phyloP scores from a whole-genome alignment of 108 stramenopile species.

The Chaetoceros tenuissimus region DNA sequence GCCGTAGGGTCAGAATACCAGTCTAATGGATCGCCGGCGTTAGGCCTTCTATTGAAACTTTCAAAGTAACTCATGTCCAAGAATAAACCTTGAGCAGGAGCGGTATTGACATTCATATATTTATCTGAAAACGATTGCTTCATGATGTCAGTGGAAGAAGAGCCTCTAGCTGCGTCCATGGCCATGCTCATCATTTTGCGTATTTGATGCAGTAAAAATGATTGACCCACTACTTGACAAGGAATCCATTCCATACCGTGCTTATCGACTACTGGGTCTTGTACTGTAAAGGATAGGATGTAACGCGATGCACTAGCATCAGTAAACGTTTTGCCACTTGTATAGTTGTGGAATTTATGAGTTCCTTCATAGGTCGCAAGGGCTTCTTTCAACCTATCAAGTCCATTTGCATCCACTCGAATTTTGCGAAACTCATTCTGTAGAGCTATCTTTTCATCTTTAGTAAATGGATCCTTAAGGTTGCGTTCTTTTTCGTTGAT shows the following conservation, averaged over 20 bases:
- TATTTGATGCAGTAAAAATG: conserved; percentile 96
- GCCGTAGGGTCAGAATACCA: conserved; percentile 31
- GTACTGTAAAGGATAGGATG: conserved; percentile 56
- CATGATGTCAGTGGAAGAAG: conserved; percentile 35
- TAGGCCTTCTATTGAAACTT: conserved; percentile 58
- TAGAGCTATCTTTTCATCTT: conserved; percentile 30
- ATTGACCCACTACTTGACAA: conserved; percentile 86
- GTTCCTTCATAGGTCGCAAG: conserved; percentile 82
- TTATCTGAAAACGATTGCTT: conserved; percentile 28
- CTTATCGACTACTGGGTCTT: conserved; percentile 61
- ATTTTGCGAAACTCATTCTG: conserved; percentile 25
- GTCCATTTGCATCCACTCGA: conserved; percentile 45
- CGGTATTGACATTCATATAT: conserved; percentile 39
- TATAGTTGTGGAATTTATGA: conserved; percentile 81
- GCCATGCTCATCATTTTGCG: conserved; percentile 94
- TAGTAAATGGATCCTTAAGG: conserved; percentile 25
- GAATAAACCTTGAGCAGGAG: conserved; percentile 83
- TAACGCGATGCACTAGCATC: conserved; percentile 71
- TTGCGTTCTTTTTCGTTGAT: conserved; percentile 17
- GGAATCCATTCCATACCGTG: conserved; percentile 76
- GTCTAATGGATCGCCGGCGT: conserved; percentile 35
- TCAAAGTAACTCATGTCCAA: conserved; percentile 81
- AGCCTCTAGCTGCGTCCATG: conserved; percentile 72
- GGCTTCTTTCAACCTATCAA: conserved; percentile 41
- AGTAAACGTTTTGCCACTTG: conserved; percentile 44